These are phyloP conservation scores for Myxozyma mucilagina DNA, from an alignment of 805 yeast species.

Conservation along the genomic window DNA sequence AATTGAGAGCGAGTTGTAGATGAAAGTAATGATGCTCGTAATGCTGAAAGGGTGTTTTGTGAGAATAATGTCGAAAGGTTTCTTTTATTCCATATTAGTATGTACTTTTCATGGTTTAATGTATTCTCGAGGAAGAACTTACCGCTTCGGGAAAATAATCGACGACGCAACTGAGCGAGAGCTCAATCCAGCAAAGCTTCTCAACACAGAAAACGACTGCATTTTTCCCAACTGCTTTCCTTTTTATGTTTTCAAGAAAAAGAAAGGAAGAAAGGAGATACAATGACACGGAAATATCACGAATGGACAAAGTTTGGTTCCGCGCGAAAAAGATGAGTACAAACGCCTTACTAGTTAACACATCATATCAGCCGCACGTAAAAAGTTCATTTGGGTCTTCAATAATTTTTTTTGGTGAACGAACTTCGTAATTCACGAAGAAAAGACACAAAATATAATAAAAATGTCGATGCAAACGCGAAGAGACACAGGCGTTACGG, in stretches of 20 bases:
- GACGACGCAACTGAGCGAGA: too few relatives aligned
- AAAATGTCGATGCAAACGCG: conserved; percentile 10
- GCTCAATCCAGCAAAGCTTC: too few relatives aligned
- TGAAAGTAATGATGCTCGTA: conserved; percentile 14
- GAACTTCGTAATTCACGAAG: background rate
- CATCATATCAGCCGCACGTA: background rate
- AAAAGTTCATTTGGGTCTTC: background rate
- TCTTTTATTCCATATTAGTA: too few relatives aligned
- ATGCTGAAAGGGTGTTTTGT: background rate
- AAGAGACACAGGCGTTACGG: conserved; percentile 30
- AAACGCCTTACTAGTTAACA: background rate
- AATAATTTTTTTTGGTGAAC: background rate
- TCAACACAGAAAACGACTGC: background rate
- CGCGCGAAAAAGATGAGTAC: too few relatives aligned
- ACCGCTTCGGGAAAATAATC: too few relatives aligned
- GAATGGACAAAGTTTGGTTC: too few relatives aligned
- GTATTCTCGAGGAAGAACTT: too few relatives aligned
- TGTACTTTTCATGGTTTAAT: too few relatives aligned
- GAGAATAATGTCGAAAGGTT: background rate
- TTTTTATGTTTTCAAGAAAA: background rate
- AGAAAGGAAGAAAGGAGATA: background rate
- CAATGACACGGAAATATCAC: too few relatives aligned
- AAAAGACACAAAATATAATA: background rate
- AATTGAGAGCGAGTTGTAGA: background rate
- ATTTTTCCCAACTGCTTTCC: background rate